Percentiles rank a stretch among this genome's conserved stretches.
These are phyloP conservation scores for Tritrichomonas musculus DNA, from an alignment of 208 protist species.

Conservation along the genomic window DNA sequence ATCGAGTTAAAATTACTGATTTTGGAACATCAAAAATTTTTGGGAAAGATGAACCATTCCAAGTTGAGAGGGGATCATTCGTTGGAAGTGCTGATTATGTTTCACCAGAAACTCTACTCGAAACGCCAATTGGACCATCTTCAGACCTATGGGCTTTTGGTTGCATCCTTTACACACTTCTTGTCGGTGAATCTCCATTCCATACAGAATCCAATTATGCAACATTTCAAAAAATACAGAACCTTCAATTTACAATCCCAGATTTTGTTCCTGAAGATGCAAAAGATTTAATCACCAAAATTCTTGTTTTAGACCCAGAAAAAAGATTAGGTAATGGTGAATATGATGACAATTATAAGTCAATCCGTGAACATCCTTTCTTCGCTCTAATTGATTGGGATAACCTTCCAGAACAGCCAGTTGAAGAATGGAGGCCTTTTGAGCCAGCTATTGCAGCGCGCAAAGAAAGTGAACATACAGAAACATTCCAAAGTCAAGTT, in stretches of 20 bases:
- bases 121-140: background rate
- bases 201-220: background rate
- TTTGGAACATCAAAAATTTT: conserved; percentile 32
- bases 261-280: background rate
- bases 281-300: background rate
- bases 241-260: background rate
- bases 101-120: background rate
- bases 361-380: conserved; percentile 20
- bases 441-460: background rate
- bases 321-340: background rate
- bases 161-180: background rate
- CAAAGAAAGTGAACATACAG: background rate
- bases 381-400: background rate
- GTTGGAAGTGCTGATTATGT: conserved; percentile 29
- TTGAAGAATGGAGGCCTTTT: background rate
- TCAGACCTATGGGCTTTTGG: conserved; percentile 26
- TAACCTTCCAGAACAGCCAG: background rate
- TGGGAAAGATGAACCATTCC: background rate
- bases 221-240: background rate
- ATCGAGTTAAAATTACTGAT: conserved; percentile 9
- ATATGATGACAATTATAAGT: background rate
- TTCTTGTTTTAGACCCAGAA: background rate
- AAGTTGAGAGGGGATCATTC: background rate
- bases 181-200: background rate
- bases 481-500: background rate